A percentile compares a stretch with the other conserved stretches of the same genome.
Conservation (phyloP, 2,329 filamentous ascomycete species). For the Penicillium olsonii region DNA sequence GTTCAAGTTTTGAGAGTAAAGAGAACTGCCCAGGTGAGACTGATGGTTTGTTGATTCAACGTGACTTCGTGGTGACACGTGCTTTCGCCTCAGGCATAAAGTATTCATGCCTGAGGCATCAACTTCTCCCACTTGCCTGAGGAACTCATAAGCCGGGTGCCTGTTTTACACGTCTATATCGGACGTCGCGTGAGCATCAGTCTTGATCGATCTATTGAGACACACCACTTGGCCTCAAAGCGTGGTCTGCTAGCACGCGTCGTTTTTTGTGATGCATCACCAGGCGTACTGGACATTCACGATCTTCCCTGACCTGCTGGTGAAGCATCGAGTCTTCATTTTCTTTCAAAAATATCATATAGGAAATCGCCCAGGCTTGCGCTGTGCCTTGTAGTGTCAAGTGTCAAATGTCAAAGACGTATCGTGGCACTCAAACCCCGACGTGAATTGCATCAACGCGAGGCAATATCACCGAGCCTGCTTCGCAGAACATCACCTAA, state of each 20-base stretch:
- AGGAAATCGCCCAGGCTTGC: no score
- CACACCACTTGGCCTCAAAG: background rate
- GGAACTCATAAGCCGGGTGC: background rate
- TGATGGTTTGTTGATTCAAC: background rate
- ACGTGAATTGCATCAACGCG: background rate
- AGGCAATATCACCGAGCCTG: background rate
- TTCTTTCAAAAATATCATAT: background rate
- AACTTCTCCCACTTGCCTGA: background rate
- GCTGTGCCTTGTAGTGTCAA: no score
- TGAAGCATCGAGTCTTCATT: background rate
- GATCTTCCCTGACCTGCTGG: background rate
- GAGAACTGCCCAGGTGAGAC: no score
- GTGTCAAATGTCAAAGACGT: no score
- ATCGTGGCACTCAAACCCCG: background rate
- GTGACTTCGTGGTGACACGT: conserved; percentile 7
- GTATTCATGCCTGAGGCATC: background rate
- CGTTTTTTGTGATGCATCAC: background rate
- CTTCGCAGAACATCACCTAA: background rate
- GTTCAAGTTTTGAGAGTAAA: background rate
- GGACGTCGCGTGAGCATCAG: background rate
- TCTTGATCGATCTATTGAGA: background rate
- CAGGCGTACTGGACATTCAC: background rate
- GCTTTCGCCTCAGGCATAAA: conserved; percentile 10
- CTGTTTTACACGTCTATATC: background rate
- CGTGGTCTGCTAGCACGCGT: background rate